phyloP scores from a whole-genome alignment of 202 grass and related monocot species.

The Panicum hallii region DNA sequence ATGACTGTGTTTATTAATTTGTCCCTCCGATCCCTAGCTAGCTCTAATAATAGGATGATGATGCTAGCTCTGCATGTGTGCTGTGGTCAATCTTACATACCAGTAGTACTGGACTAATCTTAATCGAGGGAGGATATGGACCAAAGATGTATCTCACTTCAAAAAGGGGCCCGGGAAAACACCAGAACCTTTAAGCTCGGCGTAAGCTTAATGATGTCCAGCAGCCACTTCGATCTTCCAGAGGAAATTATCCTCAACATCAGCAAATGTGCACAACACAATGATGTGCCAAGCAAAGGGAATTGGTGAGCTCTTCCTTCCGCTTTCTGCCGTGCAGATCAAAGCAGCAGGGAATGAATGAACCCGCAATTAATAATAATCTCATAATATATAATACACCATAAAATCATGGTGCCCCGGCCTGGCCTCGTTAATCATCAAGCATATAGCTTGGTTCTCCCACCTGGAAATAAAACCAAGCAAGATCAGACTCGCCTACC shows the following conservation, averaged over 20 bases:
- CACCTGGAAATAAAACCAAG: too few relatives aligned
- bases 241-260: neutral
- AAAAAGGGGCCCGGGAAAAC: too few relatives aligned
- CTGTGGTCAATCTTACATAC: too few relatives aligned
- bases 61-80: too few relatives aligned
- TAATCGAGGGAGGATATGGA: neutral
- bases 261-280: conserved; percentile 12
- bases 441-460: neutral
- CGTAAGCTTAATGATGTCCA: conserved; percentile 4
- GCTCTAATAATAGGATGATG: too few relatives aligned
- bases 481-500: neutral
- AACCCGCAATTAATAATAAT: conserved; percentile 24
- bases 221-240: neutral
- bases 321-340: neutral
- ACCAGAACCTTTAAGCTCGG: neutral
- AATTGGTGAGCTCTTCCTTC: conserved; percentile 11
- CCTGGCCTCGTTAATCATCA: neutral
- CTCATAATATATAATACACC: conserved; percentile 26
- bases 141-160: neutral
- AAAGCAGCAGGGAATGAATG: neutral
- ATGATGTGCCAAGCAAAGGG: neutral
- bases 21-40: conserved; percentile 3
- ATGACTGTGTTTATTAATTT: neutral
- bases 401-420: conserved; percentile 51
- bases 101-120: neutral